Evolutionary conservation across 2,329 filamentous ascomycete genomes (phyloP).

Genomic region (Simplicillium sp.): DNA sequence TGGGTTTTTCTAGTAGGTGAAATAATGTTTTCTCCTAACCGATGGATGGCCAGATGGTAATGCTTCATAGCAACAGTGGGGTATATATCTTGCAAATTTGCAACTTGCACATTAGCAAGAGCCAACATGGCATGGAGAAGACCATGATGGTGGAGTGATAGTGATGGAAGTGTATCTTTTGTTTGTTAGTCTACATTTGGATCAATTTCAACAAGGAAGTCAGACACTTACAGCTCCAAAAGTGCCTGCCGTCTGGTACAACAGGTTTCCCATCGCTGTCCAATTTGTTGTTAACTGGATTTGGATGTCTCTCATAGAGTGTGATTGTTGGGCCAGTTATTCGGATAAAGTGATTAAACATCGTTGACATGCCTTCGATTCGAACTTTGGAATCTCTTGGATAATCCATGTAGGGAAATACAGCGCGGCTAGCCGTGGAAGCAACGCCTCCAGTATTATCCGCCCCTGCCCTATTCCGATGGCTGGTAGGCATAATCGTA

Average conservation of each 20-base stretch:
- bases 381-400: conserved; percentile 63
- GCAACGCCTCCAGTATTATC: conserved; percentile 33
- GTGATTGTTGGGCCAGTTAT: conserved; percentile 81
- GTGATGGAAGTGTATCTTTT: conserved; percentile 67
- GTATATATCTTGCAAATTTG: conserved; percentile 65
- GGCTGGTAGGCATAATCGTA: not conserved
- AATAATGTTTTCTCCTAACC: conserved; percentile 67
- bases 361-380: conserved; percentile 67
- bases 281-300: conserved; percentile 14
- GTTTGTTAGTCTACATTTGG: conserved; percentile 12
- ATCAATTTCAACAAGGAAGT: not conserved
- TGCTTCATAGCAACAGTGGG: conserved; percentile 80
- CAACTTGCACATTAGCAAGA: conserved; percentile 77
- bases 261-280: no score
- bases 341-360: conserved; percentile 89
- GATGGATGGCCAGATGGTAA: conserved; percentile 76
- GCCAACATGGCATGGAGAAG: conserved; percentile 87
- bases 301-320: conserved; percentile 74
- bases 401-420: conserved; percentile 59
- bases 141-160: conserved; percentile 76
- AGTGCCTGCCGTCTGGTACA: conserved; percentile 44
- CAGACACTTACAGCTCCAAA: conserved; percentile 48
- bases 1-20: conserved; percentile 60
- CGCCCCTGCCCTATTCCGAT: conserved; percentile 26
- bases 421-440: conserved; percentile 36